Conservation (phyloP, 2,329 filamentous ascomycete genomes). For the Cordyceps militaris region DNA sequence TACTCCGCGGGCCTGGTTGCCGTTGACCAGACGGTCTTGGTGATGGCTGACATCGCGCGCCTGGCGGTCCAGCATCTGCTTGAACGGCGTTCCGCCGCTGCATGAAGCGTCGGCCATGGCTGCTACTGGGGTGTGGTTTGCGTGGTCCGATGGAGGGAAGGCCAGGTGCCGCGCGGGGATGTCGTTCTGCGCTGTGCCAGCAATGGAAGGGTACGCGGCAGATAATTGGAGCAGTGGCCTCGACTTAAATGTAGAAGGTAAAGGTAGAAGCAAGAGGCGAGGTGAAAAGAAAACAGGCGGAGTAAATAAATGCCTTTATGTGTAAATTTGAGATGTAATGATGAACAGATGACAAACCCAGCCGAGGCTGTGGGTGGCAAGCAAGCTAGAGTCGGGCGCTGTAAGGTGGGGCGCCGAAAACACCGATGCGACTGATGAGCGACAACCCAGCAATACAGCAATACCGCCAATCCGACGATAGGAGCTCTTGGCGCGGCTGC, state of each 20-base stretch:
- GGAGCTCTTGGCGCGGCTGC: no score
- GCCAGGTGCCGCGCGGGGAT: not conserved
- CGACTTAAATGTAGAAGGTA: no score
- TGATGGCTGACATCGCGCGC: slow-evolving; percentile 34
- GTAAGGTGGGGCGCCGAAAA: not conserved
- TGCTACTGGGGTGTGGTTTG: not conserved
- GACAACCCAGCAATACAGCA: no score
- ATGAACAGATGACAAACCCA: slow-evolving; percentile 1
- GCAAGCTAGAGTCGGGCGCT: not conserved
- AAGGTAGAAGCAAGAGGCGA: no score
- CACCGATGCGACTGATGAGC: no score
- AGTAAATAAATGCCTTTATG: no score
- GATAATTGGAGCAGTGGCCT: not conserved
- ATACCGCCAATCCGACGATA: no score
- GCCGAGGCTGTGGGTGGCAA: slow-evolving; percentile 6
- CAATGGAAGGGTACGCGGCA: not conserved
- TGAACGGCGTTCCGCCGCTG: slow-evolving; percentile 36
- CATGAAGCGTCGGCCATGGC: slow-evolving; percentile 36
- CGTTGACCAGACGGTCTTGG: slow-evolving; percentile 32
- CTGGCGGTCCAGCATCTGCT: slow-evolving; percentile 36
- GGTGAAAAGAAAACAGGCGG: no score
- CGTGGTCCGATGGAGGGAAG: not conserved
- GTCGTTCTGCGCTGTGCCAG: not conserved
- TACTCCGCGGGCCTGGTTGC: slow-evolving; percentile 25
- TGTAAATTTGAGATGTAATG: not conserved